These are phyloP conservation scores for Leishmania tarentolae DNA, from an alignment of 208 protist species.

Conservation along the genomic window DNA sequence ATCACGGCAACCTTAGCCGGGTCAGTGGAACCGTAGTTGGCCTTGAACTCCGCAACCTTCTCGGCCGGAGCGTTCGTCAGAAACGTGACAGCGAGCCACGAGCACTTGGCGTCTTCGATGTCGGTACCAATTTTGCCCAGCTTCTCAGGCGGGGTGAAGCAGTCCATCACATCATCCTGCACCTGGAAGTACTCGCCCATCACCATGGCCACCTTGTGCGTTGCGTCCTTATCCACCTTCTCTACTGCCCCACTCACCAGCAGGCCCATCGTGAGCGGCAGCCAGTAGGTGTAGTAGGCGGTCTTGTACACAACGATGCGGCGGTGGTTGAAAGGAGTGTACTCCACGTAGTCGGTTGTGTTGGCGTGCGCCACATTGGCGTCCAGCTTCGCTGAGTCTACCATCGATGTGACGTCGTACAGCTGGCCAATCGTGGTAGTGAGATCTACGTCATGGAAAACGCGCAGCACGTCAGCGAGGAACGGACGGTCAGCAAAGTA, in stretches of 20 bases:
- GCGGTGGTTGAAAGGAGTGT: constrained; percentile 88
- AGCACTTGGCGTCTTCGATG: constrained; percentile 98
- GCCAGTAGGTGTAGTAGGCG: constrained; percentile 97
- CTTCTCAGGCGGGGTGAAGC: constrained; percentile 94
- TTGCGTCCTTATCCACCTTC: constrained; percentile 55
- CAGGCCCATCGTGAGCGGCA: constrained; percentile 95
- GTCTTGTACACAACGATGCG: constrained; percentile 98
- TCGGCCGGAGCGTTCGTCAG: constrained; percentile 52
- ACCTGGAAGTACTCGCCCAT: constrained; percentile 98
- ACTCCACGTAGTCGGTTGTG: constrained; percentile 86
- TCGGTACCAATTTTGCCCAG: constrained; percentile 98
- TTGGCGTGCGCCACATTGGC: constrained; percentile 60
- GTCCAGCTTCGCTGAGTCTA: constrained; percentile 90
- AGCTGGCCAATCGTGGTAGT: constrained; percentile 97
- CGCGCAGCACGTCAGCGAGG: constrained; percentile 89
- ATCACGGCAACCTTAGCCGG: constrained; percentile 78
- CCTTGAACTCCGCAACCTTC: constrained; percentile 81
- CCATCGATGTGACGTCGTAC: constrained; percentile 93
- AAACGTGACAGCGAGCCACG: constrained; percentile 95
- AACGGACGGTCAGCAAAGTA: constrained; percentile 89
- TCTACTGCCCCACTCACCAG: constrained; percentile 76
- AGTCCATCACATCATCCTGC: constrained; percentile 98
- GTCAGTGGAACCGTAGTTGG: constrained; percentile 88
- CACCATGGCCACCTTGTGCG: constrained; percentile 86
- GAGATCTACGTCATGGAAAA: constrained; percentile 93